phyloP scores from a whole-genome alignment of 306 rosid genomes.

The Quercus wislizeni region DNA sequence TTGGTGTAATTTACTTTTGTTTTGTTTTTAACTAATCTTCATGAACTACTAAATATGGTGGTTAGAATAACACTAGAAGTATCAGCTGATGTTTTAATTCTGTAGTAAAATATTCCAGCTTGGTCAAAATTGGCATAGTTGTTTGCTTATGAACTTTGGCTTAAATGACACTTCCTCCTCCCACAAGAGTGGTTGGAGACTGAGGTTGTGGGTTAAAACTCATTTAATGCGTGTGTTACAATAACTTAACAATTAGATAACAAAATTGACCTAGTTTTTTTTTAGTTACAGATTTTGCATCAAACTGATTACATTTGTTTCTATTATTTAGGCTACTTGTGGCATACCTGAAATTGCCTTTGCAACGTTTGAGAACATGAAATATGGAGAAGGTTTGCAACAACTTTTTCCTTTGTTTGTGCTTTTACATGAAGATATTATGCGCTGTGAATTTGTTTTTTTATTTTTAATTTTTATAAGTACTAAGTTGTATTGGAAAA shows the following conservation, averaged over 20 bases:
- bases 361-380: slow-evolving; percentile 95
- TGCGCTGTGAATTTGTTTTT: too few relatives aligned
- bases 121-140: slow-evolving; percentile 23
- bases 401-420: slow-evolving; percentile 19
- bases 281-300: slow-evolving; percentile 12
- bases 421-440: slow-evolving; percentile 9
- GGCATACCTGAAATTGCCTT: slow-evolving; percentile 97
- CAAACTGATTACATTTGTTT: slow-evolving; percentile 27
- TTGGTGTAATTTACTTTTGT: too few relatives aligned
- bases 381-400: slow-evolving; percentile 85
- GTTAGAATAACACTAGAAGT: neutral
- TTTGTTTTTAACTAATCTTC: neutral
- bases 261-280: neutral
- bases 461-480: too few relatives aligned
- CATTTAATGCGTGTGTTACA: too few relatives aligned
- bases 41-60: neutral
- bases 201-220: too few relatives aligned
- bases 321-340: slow-evolving; percentile 73
- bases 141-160: neutral
- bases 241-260: too few relatives aligned
- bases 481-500: too few relatives aligned
- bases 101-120: neutral
- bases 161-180: too few relatives aligned
- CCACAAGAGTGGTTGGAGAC: too few relatives aligned
- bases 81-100: neutral